A percentile compares a stretch with the other conserved stretches of the same genome.
Conservation (phyloP, 768 basidiomycete species). For the Collybia sp. region DNA sequence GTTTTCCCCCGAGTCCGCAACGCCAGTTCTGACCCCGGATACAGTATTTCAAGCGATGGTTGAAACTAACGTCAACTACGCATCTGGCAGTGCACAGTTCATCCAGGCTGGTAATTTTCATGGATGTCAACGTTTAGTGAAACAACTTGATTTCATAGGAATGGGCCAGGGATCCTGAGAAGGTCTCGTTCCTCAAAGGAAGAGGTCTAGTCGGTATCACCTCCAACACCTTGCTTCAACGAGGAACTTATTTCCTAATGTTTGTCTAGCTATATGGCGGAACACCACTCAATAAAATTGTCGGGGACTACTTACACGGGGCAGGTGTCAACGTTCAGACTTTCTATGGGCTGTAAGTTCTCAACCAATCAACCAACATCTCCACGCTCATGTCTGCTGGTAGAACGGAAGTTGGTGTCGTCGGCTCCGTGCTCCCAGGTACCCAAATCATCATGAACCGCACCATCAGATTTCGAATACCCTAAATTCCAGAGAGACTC, state of each 20-base stretch:
- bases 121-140: background rate
- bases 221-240: background rate
- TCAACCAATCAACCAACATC: background rate
- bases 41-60: conserved; percentile 17
- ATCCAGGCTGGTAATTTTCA: conserved; percentile 17
- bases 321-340: conserved; percentile 22
- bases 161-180: conserved; percentile 5
- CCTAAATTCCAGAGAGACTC: conserved; percentile 2
- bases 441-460: background rate
- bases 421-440: conserved; percentile 7
- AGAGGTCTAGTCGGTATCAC: conserved; percentile 1
- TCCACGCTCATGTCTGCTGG: background rate
- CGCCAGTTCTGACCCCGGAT: conserved; percentile 17
- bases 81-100: conserved; percentile 20
- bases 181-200: conserved; percentile 6
- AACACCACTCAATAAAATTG: conserved; percentile 14
- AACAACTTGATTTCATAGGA: background rate
- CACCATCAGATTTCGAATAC: background rate
- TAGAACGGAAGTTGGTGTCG: conserved; percentile 10
- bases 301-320: conserved; percentile 22
- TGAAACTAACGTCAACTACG: conserved; percentile 10
- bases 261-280: conserved; percentile 9
- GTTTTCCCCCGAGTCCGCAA: conserved; percentile 5
- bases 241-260: background rate
- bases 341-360: conserved; percentile 25